phyloP scores from a whole-genome alignment of 176 grass and related monocot species.

The Bonia amplexicaulis region DNA sequence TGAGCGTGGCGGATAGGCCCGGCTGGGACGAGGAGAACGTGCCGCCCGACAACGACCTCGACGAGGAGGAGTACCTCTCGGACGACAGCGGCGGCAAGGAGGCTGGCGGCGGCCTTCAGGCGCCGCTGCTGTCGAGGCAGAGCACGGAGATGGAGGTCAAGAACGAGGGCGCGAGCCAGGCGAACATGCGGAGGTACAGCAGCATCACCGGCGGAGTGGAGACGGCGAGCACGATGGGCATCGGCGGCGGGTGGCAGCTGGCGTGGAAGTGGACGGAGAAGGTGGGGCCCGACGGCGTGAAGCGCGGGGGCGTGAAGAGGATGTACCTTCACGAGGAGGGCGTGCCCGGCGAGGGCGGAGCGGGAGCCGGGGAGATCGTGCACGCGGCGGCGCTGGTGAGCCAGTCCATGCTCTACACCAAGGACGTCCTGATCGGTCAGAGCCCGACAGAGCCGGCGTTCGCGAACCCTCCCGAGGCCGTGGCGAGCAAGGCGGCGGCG shows the following conservation, averaged over 20 bases:
- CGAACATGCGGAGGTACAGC: slow-evolving; percentile 31
- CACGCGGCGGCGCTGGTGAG: slow-evolving; percentile 77
- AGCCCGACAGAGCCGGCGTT: slow-evolving; percentile 45
- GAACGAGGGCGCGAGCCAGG: neutral
- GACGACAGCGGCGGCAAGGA: neutral
- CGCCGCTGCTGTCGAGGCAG: slow-evolving; percentile 42
- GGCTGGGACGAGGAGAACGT: slow-evolving; percentile 53
- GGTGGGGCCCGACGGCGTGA: slow-evolving; percentile 16
- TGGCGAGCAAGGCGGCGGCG: neutral
- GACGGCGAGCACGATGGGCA: slow-evolving; percentile 44
- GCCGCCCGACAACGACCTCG: neutral
- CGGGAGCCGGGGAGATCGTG: slow-evolving; percentile 1
- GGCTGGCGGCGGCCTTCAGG: neutral
- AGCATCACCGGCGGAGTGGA: slow-evolving; percentile 1
- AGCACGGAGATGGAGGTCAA: slow-evolving; percentile 29
- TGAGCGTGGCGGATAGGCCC: slow-evolving; percentile 38
- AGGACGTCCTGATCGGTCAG: neutral
- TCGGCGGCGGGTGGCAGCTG: slow-evolving; percentile 82
- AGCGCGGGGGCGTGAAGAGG: slow-evolving; percentile 42
- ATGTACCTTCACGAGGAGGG: slow-evolving; percentile 79
- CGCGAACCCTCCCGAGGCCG: slow-evolving; percentile 39
- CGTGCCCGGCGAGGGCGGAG: neutral
- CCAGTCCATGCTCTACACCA: slow-evolving; percentile 38
- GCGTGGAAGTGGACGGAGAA: slow-evolving; percentile 60
- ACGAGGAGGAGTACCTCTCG: neutral